A percentile compares a stretch with the other conserved stretches of the same genome.
Conservation (phyloP, 108 stramenopile genomes). For the Schizochytrium sp. region DNA sequence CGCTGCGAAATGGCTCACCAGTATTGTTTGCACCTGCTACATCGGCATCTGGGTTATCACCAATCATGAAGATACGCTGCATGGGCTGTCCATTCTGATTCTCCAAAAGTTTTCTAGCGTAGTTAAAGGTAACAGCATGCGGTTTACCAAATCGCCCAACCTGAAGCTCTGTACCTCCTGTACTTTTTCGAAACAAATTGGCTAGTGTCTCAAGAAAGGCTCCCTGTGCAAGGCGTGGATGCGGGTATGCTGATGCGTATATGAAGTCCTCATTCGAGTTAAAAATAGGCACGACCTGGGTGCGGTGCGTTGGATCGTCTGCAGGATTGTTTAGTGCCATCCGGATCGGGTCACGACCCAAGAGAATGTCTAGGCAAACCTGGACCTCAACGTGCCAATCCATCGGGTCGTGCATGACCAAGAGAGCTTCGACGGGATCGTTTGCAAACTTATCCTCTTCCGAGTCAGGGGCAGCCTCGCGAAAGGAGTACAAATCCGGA, state of each 20-base stretch:
- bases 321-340: neutral
- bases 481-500: conserved; percentile 55
- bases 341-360: conserved; percentile 39
- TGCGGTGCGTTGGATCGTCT: conserved; percentile 1
- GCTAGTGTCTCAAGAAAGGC: conserved; percentile 63
- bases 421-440: conserved; percentile 41
- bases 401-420: conserved; percentile 66
- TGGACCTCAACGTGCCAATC: conserved; percentile 67
- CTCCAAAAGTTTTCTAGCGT: conserved; percentile 59
- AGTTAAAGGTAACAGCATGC: conserved; percentile 58
- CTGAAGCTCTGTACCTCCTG: conserved; percentile 11
- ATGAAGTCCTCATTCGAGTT: conserved; percentile 67
- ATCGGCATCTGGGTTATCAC: conserved; percentile 68
- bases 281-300: conserved; percentile 63
- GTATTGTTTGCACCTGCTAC: conserved; percentile 67
- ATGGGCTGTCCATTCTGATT: neutral
- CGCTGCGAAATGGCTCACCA: conserved; percentile 63
- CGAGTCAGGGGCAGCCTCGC: neutral
- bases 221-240: conserved; percentile 66
- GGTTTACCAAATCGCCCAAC: conserved; percentile 64
- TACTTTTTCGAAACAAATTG: conserved; percentile 4
- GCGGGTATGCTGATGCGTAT: conserved; percentile 59
- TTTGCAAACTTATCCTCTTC: neutral
- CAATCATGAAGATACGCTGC: conserved; percentile 61
- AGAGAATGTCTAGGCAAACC: conserved; percentile 57